Conservation (phyloP, 371 early-diverging fungal species). For the Coemansia sp. region DNA sequence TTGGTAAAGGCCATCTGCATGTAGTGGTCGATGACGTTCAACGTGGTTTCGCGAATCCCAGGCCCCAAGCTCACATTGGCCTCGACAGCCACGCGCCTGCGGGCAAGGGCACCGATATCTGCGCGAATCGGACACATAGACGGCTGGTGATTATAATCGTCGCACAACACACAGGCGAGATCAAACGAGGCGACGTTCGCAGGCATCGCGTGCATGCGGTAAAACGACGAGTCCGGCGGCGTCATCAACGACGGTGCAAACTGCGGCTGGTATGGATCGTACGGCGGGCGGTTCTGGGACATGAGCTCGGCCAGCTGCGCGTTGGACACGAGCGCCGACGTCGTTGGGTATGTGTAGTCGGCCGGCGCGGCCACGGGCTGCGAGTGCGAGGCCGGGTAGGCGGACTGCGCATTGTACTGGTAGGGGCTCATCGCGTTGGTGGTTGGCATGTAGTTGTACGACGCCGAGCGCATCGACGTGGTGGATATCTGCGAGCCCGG, state of each 20-base stretch:
- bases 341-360: background rate
- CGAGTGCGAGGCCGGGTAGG: background rate
- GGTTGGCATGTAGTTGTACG: background rate
- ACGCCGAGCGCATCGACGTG: background rate
- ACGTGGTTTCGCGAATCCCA: slow-evolving; percentile 4
- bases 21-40: slow-evolving; percentile 6
- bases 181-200: background rate
- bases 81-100: slow-evolving; percentile 10
- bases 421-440: background rate
- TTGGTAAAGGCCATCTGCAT: slow-evolving; percentile 1
- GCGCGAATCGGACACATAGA: slow-evolving; percentile 5
- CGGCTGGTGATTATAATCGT: slow-evolving; percentile 7
- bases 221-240: background rate
- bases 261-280: background rate
- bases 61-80: slow-evolving; percentile 3
- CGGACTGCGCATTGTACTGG: background rate
- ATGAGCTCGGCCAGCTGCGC: background rate
- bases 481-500: too few species aligned
- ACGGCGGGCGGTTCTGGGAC: background rate
- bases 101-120: slow-evolving; percentile 3
- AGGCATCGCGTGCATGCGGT: background rate
- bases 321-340: background rate
- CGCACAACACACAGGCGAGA: slow-evolving; percentile 20
- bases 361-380: background rate
- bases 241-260: slow-evolving; percentile 2